Percentiles rank a stretch among this genome's conserved stretches.
These are phyloP conservation scores for Penicillium verrucosum DNA, from an alignment of 2,329 filamentous ascomycete genomes.

Conservation along the genomic window DNA sequence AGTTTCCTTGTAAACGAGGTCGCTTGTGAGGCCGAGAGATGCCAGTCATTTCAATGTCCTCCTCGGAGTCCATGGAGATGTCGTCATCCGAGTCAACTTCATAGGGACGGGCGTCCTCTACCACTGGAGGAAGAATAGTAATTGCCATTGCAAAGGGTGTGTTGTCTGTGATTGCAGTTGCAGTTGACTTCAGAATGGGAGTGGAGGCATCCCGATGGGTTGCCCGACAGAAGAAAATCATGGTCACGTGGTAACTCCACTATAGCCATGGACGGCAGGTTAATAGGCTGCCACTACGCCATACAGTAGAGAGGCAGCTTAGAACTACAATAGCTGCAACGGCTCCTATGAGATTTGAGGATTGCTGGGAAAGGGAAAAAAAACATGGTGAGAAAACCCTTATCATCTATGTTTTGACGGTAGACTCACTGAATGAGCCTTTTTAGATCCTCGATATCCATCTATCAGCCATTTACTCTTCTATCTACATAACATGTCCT, in stretches of 20 bases:
- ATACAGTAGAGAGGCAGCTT: no score
- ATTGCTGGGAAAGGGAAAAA: no score
- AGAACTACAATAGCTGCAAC: no score
- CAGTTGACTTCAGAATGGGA: neutral
- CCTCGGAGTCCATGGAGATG: constrained; percentile 49
- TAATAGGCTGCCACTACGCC: no score
- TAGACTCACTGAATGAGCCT: no score
- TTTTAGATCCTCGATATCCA: no score
- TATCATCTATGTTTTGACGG: no score
- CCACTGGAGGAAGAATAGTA: constrained; percentile 55
- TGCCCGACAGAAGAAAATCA: constrained; percentile 2
- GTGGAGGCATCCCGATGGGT: neutral
- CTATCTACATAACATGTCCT: no score
- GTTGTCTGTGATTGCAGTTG: neutral
- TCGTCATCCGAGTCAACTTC: constrained; percentile 47
- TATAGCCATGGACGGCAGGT: neutral
- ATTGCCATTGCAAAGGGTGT: constrained; percentile 50
- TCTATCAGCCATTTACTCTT: no score
- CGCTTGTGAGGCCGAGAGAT: constrained; percentile 40
- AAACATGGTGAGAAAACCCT: no score
- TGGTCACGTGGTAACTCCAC: constrained; percentile 17
- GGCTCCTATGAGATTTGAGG: no score
- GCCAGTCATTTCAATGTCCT: constrained; percentile 34
- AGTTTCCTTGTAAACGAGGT: constrained; percentile 25
- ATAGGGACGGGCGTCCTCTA: constrained; percentile 32